Base-by-base conservation (phyloP, 345 rosid genomes). In the Eucalyptus sp. region DNA sequence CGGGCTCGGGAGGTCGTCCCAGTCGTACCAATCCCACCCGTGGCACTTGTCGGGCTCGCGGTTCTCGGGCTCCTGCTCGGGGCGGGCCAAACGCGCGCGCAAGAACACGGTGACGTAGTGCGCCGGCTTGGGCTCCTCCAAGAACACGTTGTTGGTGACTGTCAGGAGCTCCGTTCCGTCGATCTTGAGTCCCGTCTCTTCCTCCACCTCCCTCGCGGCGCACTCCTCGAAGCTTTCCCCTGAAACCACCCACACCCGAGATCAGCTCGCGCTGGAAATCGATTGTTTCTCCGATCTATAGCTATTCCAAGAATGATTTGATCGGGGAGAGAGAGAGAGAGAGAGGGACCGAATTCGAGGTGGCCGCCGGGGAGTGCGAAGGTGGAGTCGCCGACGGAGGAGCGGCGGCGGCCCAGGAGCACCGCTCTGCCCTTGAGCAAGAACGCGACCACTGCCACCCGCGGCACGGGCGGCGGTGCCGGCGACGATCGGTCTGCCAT, bases 291-390 rank as follows among this genome's bases (percentile, higher is more conserved):
- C 31, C 43, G 50, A 25, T 64, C 41, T 41, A 27, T 52, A 4
- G 49, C 7, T 52, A 11, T 15, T 17, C 46, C n/a, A 2, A 50
- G 12, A n/a, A n/a, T 6, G 50, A 79, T 9, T 80, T 5, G 20
- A n/a, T 33, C 2, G 58, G 66, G 2, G 10, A 3, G 56, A 18
- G 56, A 37, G 41, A 37, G 41, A 37, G 41, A 37, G 41, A 37
- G 41, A 89, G 87, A 89, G 92, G 15, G 58, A 97, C 99, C 99
- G 89, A 97, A 97, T 91, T 97, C 98, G 46, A 97, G 99, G 93
- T 96, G 96, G 90, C 99, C 99, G 46, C 99, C 99, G 64, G 99
- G 98, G 27, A 96, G 98, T 49, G 99, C 98, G 86, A 92, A 96
- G 79, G 98, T 96, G 68, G 97, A 94, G 90, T 95, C 88, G 2